Conservation (phyloP, 2,329 filamentous ascomycete genomes). For the Fusarium vanettenii region DNA sequence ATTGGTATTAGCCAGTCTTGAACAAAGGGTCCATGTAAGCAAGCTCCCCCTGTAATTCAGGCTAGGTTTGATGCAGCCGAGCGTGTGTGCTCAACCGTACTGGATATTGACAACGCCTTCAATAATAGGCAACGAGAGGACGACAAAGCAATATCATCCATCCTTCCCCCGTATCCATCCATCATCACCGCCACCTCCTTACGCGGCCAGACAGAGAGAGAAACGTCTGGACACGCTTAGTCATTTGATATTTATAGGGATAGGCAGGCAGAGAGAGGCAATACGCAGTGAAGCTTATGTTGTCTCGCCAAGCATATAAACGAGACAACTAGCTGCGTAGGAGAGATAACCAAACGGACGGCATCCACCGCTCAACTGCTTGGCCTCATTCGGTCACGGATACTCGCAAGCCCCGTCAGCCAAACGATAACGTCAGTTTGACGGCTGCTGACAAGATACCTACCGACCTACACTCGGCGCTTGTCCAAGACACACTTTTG, state of each 20-base stretch:
- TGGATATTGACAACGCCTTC: not conserved
- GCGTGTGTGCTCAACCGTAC: not conserved
- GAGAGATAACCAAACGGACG: constrained; percentile 5
- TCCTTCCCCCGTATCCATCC: not conserved
- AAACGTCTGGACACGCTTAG: constrained; percentile 1
- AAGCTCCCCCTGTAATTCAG: not conserved
- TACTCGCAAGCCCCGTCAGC: not conserved
- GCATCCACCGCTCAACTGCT: not conserved
- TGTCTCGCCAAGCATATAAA: constrained; percentile 8
- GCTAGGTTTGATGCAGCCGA: not conserved
- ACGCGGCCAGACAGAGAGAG: not conserved
- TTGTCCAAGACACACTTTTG: not conserved
- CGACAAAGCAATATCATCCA: not conserved
- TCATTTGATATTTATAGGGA: constrained; percentile 5
- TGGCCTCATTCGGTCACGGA: not conserved
- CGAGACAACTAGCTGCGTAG: constrained; percentile 3
- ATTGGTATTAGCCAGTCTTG: not conserved
- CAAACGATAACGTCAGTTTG: not conserved
- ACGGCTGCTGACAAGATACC: constrained; percentile 15
- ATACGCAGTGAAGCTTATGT: not conserved
- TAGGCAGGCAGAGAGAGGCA: not conserved
- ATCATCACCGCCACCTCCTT: constrained; percentile 12
- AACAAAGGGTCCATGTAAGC: not conserved
- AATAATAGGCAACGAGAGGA: not conserved
- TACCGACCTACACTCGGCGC: not conserved